Evolutionary conservation across 148 eudicot genomes (phyloP), one percentile per base, ranked within the genome.

Genomic region (Mesembryanthemum crystallinum): DNA sequence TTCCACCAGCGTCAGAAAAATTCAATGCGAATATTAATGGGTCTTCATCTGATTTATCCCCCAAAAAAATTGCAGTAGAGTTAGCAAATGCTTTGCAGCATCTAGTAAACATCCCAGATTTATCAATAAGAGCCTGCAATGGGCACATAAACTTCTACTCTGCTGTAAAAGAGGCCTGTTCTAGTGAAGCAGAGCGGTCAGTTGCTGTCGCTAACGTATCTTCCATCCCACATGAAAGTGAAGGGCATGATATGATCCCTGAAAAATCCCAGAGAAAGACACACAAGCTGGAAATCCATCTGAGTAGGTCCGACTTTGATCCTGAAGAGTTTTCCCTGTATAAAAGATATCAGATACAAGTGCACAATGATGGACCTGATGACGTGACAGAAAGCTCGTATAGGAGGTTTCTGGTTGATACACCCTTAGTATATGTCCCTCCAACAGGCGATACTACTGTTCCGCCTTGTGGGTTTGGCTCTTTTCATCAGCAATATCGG

Each of bases 381-480:
- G 80, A 76, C 49, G 89, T 95, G 66, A 63, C 88, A 11, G 91
- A 91, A 77, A 82, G 87, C 79, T 92, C 97, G 63, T 95, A 95
- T 85, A 84, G 24, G 80, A 87, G 89, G 67, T 95, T 95, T 79
- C 83, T 95, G 76, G 90, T 95, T 67, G 98, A 95, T 64, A 84
- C 90, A 57, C 99, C 99, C 72, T 86, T 95, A 73, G 71, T 87
- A 15, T 86, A 79, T 86, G 81, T 91, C 78, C 90, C 91, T 8
- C 79, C 94, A 72, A 78, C 81, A 67, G 86, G 83, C 47, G 85
- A 89, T 79, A 79, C 77, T 81, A 80, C 83, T 43, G 90, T 85
- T 76, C 98, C 99, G 79, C 92, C 91, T 42, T 92, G 91, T 77
- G 99, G 99, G 54, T 91, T 95, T 78, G 99, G 99, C 67, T 92